Evolutionary conservation across 176 grass and related monocot species (phyloP).

Genomic region (Avena atlantica): DNA sequence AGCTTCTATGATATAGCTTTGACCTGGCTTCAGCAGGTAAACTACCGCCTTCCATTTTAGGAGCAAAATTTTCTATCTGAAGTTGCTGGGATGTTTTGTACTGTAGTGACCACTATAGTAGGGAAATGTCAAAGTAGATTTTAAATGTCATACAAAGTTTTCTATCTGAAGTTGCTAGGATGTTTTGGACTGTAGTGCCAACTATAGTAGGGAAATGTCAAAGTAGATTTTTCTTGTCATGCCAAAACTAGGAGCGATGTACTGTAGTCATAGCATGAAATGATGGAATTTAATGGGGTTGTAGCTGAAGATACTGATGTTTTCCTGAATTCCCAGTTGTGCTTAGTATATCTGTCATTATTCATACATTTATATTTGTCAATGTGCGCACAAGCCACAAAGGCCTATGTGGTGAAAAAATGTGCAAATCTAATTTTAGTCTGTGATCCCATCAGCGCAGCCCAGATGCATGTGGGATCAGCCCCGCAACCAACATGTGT

Average conservation of each 20-base stretch:
- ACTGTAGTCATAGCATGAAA: too few relatives aligned
- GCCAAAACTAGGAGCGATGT: constrained; percentile 17
- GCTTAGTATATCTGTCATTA: constrained; percentile 1
- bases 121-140: constrained; percentile 13
- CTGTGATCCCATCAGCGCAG: background rate
- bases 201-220: background rate
- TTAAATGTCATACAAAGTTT: background rate
- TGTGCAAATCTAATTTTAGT: background rate
- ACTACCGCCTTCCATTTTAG: constrained; percentile 39
- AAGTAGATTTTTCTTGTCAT: background rate
- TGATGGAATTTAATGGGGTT: background rate
- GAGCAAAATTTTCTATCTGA: constrained; percentile 13
- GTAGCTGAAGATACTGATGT: background rate
- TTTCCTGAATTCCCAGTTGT: constrained; percentile 20
- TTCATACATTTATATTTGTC: background rate
- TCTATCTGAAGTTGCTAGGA: constrained; percentile 15
- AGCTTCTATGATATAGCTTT: constrained; percentile 92
- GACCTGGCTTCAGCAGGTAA: constrained; percentile 95
- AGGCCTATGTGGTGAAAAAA: constrained; percentile 24
- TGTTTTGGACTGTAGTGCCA: constrained; percentile 9
- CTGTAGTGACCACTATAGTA: constrained; percentile 10
- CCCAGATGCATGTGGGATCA: background rate
- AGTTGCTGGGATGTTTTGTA: constrained; percentile 3
- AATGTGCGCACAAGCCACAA: background rate
- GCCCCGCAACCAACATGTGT: background rate